phyloP scores from a whole-genome alignment of 2,329 filamentous ascomycete genomes.

The Penicillium occitanis region DNA sequence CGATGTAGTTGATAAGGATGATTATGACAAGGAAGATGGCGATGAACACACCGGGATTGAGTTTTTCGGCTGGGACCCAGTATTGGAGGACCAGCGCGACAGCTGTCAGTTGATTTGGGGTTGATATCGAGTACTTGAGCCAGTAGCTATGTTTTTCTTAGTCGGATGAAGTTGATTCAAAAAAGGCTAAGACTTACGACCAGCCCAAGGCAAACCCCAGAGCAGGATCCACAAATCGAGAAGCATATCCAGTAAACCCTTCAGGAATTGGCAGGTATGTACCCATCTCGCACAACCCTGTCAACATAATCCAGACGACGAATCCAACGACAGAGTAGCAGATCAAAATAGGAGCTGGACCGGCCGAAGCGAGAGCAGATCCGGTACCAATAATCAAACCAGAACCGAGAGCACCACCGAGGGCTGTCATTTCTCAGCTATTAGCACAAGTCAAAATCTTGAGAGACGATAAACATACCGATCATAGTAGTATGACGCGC shows the following conservation, averaged over 20 bases:
- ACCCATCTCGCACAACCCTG: conserved; percentile 79
- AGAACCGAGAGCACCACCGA: conserved; percentile 46
- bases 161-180: neutral
- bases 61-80: conserved; percentile 56
- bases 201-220: conserved; percentile 73
- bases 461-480: conserved; percentile 27
- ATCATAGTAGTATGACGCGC: conserved; percentile 46
- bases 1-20: conserved; percentile 57
- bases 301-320: conserved; percentile 79
- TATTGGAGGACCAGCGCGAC: conserved; percentile 61
- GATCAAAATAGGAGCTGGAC: conserved; percentile 44
- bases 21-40: conserved; percentile 57
- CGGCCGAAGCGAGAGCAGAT: conserved; percentile 29
- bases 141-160: conserved; percentile 50
- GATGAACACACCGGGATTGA: conserved; percentile 60
- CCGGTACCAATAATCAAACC: conserved; percentile 46
- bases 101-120: conserved; percentile 53
- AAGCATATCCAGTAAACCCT: conserved; percentile 79
- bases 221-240: conserved; percentile 75
- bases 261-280: conserved; percentile 75
- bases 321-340: conserved; percentile 47
- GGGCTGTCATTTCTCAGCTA: conserved; percentile 29
- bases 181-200: conserved; percentile 48
- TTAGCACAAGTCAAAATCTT: neutral
- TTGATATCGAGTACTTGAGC: conserved; percentile 60